Evolutionary conservation across 1,139 yeast species (phyloP).

Genomic region (Candida albicans): DNA sequence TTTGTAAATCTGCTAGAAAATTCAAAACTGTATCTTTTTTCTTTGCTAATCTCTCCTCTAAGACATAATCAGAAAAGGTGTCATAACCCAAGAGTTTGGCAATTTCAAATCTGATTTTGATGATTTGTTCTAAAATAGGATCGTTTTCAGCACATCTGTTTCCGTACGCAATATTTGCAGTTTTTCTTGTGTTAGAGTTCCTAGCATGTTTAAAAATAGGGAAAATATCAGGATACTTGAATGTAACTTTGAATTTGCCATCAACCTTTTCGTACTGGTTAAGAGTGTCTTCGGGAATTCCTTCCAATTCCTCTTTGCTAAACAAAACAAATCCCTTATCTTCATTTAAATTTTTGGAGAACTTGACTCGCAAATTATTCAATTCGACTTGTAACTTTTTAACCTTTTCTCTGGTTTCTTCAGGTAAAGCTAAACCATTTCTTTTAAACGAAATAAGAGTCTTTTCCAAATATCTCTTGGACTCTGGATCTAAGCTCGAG

Average conservation of each 20-base stretch:
- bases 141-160: constrained; percentile 65
- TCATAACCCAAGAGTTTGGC: constrained; percentile 66
- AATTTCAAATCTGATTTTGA: constrained; percentile 58
- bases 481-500: constrained; percentile 50
- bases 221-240: constrained; percentile 75
- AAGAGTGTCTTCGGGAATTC: constrained; percentile 67
- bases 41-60: constrained; percentile 82
- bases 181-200: constrained; percentile 61
- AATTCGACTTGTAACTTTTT: constrained; percentile 59
- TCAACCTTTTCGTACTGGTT: constrained; percentile 54
- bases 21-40: constrained; percentile 54
- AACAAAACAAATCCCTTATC: constrained; percentile 62
- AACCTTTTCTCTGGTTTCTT: constrained; percentile 54
- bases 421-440: constrained; percentile 64
- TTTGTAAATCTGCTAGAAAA: constrained; percentile 62
- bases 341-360: constrained; percentile 67
- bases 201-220: constrained; percentile 76
- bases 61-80: constrained; percentile 64
- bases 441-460: constrained; percentile 56
- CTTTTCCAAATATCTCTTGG: constrained; percentile 57
- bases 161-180: constrained; percentile 65
- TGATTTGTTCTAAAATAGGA: constrained; percentile 56
- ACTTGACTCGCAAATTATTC: constrained; percentile 56
- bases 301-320: constrained; percentile 64
- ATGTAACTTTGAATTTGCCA: constrained; percentile 66